Evolutionary conservation across 192 early-diverging fungal species (phyloP), one percentile per base, ranked within the genome.

Genomic region (Spinellus fusiger): DNA sequence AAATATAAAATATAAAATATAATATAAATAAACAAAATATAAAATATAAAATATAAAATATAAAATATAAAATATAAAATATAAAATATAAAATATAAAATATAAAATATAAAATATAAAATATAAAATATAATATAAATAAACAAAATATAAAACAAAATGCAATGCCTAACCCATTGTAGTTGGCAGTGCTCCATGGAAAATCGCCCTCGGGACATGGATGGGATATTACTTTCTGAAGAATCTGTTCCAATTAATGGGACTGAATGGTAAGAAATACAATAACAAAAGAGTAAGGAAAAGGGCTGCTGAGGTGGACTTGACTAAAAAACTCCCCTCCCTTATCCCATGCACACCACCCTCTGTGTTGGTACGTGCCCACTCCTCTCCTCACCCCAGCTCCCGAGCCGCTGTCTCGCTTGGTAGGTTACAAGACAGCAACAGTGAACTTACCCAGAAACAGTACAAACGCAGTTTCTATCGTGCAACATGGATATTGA

Each of bases 381-480:
- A 16, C 40, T 57, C 13, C 49, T 61, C 35, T 44, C 32, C 23
- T 53, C 18, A 25, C 70, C n/a, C 52, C 66, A 79, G 89, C 90
- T 12, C 89, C 88, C 16, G 91, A 95, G 69, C 90, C 91, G 5
- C 59, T 93, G 60, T 84, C 84, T 25, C 74, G 85, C 48, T 85
- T 93, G 71, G 84, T 84, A 73, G 48, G 65, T n/a, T n/a, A 56
- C 13, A 49, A 25, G 6, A 2, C 34, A 49, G 33, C 12, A 3
- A 48, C 5, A 22, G 25, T 61, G 50, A n/a, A 8, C 29, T 28
- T 35, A 46, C 18, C 15, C 54, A n/a, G 13, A 27, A 32, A 33
- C 76, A 87, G 78, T 98, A 98, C 76, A 93, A 87, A 34, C 82
- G 86, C 12, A 92, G 83, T 72, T 98, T 90, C 71, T 96, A 91